Percentiles rank a stretch among this genome's conserved stretches.
phyloP scores from a whole-genome alignment of 805 yeast genomes.

The Lipomyces kockii region DNA sequence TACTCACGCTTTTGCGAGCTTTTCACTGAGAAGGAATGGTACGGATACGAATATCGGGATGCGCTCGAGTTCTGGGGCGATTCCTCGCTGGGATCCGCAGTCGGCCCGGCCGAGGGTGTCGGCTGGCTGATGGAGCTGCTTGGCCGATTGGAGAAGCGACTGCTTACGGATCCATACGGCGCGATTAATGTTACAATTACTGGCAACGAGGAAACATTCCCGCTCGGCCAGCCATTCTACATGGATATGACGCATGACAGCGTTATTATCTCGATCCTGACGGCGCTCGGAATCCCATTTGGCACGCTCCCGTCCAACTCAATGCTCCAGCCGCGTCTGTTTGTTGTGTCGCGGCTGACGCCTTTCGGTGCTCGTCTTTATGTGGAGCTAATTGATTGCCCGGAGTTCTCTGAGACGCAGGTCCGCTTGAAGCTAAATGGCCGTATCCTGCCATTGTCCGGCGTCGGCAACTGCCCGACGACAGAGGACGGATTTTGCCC shows the following conservation, averaged over 20 bases:
- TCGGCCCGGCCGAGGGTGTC: constrained; percentile 63
- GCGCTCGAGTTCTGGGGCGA: constrained; percentile 66
- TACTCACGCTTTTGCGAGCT: constrained; percentile 67
- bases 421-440: constrained; percentile 48
- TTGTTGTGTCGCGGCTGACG: constrained; percentile 48
- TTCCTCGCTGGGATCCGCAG: constrained; percentile 65
- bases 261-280: constrained; percentile 61
- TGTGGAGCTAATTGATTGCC: constrained; percentile 48
- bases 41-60: constrained; percentile 61
- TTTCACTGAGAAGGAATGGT: constrained; percentile 70
- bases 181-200: constrained; percentile 53
- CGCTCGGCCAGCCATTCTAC: constrained; percentile 58
- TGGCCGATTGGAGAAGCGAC: constrained; percentile 54
- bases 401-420: constrained; percentile 34
- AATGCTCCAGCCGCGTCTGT: constrained; percentile 50
- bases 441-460: constrained; percentile 47
- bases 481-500: constrained; percentile 45
- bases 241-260: constrained; percentile 78
- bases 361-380: constrained; percentile 51
- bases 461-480: constrained; percentile 45
- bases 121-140: constrained; percentile 54
- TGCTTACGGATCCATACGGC: constrained; percentile 57
- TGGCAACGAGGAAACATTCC: constrained; percentile 43
- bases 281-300: constrained; percentile 63
- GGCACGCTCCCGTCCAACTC: constrained; percentile 52